These are phyloP conservation scores for Kodamaea leandrae DNA, from an alignment of 805 yeast genomes.

Conservation along the genomic window DNA sequence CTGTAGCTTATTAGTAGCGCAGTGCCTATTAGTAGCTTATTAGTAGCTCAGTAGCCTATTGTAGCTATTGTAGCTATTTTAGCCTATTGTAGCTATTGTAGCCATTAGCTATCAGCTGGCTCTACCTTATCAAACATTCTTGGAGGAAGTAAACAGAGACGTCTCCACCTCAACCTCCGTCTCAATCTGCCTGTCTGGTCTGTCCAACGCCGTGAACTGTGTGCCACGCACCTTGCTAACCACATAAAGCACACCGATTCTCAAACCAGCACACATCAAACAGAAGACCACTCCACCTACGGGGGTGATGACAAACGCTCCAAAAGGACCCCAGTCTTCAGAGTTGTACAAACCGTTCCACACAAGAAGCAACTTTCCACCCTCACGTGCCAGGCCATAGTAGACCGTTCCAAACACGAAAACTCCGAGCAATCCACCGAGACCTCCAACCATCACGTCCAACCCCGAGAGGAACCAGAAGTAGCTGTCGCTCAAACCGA, in stretches of 20 bases:
- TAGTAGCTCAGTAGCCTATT: too few species aligned
- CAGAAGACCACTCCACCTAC: constrained; percentile 70
- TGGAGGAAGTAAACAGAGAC: constrained; percentile 17
- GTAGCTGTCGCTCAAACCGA: constrained; percentile 62
- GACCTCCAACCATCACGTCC: constrained; percentile 80
- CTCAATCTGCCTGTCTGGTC: constrained; percentile 26
- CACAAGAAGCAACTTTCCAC: constrained; percentile 71
- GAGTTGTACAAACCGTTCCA: constrained; percentile 76
- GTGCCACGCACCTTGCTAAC: constrained; percentile 34
- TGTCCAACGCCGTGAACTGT: constrained; percentile 47
- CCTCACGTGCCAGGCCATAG: constrained; percentile 68
- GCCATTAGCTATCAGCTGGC: background rate
- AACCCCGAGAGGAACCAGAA: constrained; percentile 73
- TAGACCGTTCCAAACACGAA: constrained; percentile 83
- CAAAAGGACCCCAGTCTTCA: constrained; percentile 91
- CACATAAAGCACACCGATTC: constrained; percentile 38
- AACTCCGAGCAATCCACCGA: constrained; percentile 77
- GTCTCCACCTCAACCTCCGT: constrained; percentile 7
- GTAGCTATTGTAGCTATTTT: too few species aligned
- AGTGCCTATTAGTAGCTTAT: too few species aligned
- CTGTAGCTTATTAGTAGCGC: too few species aligned
- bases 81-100: too few species aligned
- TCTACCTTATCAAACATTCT: constrained; percentile 13
- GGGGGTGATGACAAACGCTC: constrained; percentile 91
- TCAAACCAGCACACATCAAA: constrained; percentile 45